These are phyloP conservation scores for Amanita inopinata DNA, from an alignment of 768 basidiomycete genomes.

Conservation along the genomic window DNA sequence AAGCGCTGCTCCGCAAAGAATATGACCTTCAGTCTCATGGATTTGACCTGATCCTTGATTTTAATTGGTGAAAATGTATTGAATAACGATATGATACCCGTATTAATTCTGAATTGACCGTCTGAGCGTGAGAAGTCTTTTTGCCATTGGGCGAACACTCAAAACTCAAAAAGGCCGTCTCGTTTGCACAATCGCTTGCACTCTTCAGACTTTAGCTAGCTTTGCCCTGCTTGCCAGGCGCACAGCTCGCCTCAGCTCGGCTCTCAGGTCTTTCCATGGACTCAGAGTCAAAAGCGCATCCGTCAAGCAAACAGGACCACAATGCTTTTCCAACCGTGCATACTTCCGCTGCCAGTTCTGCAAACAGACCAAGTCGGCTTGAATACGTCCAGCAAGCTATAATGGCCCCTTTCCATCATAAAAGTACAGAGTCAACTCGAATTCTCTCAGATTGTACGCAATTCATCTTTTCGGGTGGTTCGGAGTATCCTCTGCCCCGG, in stretches of 20 bases:
- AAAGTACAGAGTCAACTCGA: slow-evolving; percentile 58
- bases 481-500: slow-evolving; percentile 6
- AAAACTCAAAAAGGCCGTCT: no score
- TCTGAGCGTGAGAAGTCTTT: slow-evolving; percentile 6
- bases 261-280: slow-evolving; percentile 23
- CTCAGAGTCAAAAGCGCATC: slow-evolving; percentile 24
- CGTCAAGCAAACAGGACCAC: slow-evolving; percentile 25
- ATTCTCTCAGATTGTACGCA: slow-evolving; percentile 68
- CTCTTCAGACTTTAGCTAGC: no score
- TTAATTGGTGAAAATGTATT: slow-evolving; percentile 42
- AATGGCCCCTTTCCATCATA: slow-evolving; percentile 60
- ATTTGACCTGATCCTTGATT: slow-evolving; percentile 62
- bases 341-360: slow-evolving; percentile 21
- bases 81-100: no score
- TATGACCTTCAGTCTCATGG: slow-evolving; percentile 71
- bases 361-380: slow-evolving; percentile 36
- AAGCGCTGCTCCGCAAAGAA: slow-evolving; percentile 33
- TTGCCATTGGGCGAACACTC: no score
- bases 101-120: no score
- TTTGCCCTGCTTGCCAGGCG: background rate
- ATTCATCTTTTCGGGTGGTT: slow-evolving; percentile 4
- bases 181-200: no score
- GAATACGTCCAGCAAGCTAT: slow-evolving; percentile 61
- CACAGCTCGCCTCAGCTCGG: background rate
- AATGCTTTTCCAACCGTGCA: slow-evolving; percentile 28